A percentile compares a stretch with the other conserved stretches of the same genome.
These are phyloP conservation scores for Aspergillus pseudoterreus DNA, from an alignment of 2,329 filamentous ascomycete genomes.

Conservation along the genomic window DNA sequence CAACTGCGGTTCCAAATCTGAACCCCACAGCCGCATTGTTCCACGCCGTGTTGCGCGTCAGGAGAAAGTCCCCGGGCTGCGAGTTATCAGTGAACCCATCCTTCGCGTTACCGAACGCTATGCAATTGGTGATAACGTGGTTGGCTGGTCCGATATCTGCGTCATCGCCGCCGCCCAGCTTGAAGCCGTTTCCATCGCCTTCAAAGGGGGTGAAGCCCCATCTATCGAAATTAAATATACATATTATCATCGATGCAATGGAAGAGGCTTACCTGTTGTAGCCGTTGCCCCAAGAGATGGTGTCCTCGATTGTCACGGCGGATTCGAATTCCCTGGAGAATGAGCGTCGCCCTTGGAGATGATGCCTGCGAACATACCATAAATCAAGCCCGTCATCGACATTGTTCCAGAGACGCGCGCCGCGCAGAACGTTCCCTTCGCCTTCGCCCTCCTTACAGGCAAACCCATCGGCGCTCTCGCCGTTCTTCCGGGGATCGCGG, in stretches of 20 bases:
- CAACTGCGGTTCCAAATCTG: slow-evolving; percentile 10
- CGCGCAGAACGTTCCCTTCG: slow-evolving; percentile 13
- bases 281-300: slow-evolving; percentile 15
- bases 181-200: slow-evolving; percentile 19
- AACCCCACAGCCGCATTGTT: slow-evolving; percentile 13
- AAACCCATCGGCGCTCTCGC: slow-evolving; percentile 16
- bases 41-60: slow-evolving; percentile 16
- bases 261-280: slow-evolving; percentile 9
- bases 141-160: slow-evolving; percentile 13
- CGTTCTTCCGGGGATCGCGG: slow-evolving; percentile 16
- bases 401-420: slow-evolving; percentile 15
- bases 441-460: slow-evolving; percentile 17
- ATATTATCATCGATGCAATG: not conserved
- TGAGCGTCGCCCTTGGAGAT: not conserved
- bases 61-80: slow-evolving; percentile 12
- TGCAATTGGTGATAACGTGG: slow-evolving; percentile 14
- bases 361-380: slow-evolving; percentile 5
- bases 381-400: slow-evolving; percentile 17
- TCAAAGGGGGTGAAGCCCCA: slow-evolving; percentile 16
- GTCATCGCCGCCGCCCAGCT: slow-evolving; percentile 15
- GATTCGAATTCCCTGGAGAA: slow-evolving; percentile 16
- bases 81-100: slow-evolving; percentile 19
- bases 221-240: not conserved
- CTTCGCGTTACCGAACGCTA: slow-evolving; percentile 13
- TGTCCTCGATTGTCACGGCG: slow-evolving; percentile 15